phyloP scores from a whole-genome alignment of 805 yeast genomes.

The Wickerhamiella brachini region DNA sequence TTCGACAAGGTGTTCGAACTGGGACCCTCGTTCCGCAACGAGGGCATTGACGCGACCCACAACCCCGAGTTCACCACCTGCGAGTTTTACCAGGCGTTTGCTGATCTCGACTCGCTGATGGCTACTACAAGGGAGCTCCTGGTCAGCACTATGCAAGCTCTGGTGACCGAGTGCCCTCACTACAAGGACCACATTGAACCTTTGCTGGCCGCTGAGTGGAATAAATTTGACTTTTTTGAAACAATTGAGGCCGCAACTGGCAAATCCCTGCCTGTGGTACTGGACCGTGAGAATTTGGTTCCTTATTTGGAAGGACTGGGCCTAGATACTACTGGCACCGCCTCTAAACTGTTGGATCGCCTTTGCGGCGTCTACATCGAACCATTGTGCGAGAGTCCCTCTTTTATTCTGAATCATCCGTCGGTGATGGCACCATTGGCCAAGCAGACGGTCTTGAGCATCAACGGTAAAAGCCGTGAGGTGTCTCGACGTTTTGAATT shows the following conservation, averaged over 20 bases:
- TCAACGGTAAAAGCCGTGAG: slow-evolving; percentile 21
- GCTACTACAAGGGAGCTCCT: slow-evolving; percentile 47
- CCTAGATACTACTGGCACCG: slow-evolving; percentile 20
- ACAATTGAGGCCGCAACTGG: slow-evolving; percentile 46
- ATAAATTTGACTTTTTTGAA: slow-evolving; percentile 49
- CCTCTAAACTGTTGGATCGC: slow-evolving; percentile 50
- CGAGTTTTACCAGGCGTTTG: slow-evolving; percentile 72
- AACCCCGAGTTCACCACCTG: slow-evolving; percentile 89
- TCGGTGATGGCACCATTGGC: slow-evolving; percentile 77
- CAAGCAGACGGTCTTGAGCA: slow-evolving; percentile 34
- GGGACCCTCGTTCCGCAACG: slow-evolving; percentile 76
- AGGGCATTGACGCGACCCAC: slow-evolving; percentile 84
- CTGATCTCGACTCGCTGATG: slow-evolving; percentile 54
- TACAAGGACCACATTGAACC: slow-evolving; percentile 3
- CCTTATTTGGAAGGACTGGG: slow-evolving; percentile 10
- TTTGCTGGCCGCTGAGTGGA: slow-evolving; percentile 20
- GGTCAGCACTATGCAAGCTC: slow-evolving; percentile 23
- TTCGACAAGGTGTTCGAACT: slow-evolving; percentile 78
- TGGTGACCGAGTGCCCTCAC: slow-evolving; percentile 11
- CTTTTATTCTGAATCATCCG: slow-evolving; percentile 74
- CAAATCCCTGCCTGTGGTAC: slow-evolving; percentile 30
- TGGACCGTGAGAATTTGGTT: slow-evolving; percentile 29
- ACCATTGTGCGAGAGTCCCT: slow-evolving; percentile 47
- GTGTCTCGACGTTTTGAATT: slow-evolving; percentile 69
- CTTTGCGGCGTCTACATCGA: slow-evolving; percentile 53